Base-by-base conservation (phyloP, 176 grass and related monocot species). In the Aegilops longissima region DNA sequence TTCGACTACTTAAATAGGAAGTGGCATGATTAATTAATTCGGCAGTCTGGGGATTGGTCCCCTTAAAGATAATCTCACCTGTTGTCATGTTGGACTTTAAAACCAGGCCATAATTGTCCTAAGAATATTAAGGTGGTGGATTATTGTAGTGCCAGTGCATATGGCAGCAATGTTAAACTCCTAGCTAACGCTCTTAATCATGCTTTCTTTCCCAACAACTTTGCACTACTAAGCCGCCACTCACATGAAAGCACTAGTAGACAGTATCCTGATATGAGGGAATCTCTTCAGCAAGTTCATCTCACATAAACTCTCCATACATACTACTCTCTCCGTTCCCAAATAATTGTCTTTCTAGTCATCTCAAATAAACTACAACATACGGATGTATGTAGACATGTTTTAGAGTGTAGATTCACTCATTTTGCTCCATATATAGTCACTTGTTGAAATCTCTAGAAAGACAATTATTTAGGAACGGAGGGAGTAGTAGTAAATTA, bases 201-300 rank as follows among this genome's bases (percentile, higher is more conserved):
- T 86, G 56, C 64, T 52, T 59, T 31, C 72, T 90, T 68, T 62
- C 29, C 83, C 88, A 90, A 86, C 78, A 10, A 86, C 66, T 90
- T 69, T 80, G 13, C 45, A 76, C 24, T 21, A 27, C 24, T 16
- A 27, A 70, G 58, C 73, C 61, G 13, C 42, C 79, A 5, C 11
- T 31, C 38, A 65, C 49, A 90, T 79, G 61, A 38, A 76, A 67
- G 45, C 56, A 59, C 56, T n/a, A 66, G 87, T n/a, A 29, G 40
- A 56, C 52, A 49, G 64, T 82, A 70, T 34, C 80, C 25, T 30
- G 44, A 56, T 24, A 82, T 3, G 24, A 44, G 82, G 36, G 70
- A n/a, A 36, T 62, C 29, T 12, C 25, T 63, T 3, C 20, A 21
- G n/a, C 36, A 90, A 70, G 49, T 12, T n/a, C 75, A 38, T 70